These are phyloP conservation scores for Oropetium thomaeum DNA, from an alignment of 176 grass and related monocot genomes.

Conservation along the genomic window DNA sequence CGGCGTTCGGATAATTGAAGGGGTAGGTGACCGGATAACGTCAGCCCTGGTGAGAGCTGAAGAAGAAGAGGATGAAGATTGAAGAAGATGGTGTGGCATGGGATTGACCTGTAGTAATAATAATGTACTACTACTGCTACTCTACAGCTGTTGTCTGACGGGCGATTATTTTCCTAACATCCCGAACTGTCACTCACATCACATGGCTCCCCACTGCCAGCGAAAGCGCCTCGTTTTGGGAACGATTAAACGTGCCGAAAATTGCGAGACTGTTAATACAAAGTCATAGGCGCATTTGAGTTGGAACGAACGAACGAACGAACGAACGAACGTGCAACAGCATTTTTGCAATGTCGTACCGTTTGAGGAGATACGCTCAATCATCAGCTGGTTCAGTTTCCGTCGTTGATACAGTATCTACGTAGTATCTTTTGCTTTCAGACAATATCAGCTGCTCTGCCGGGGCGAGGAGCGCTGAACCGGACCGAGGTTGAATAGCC, in stretches of 20 bases:
- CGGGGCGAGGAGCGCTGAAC: not conserved
- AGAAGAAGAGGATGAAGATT: not conserved
- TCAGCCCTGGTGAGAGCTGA: constrained; percentile 1
- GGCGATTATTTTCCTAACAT: not conserved
- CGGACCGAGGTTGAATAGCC: not conserved
- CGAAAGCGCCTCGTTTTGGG: not conserved
- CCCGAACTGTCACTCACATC: not conserved
- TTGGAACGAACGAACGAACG: too few species aligned
- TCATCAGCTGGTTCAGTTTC: too few species aligned
- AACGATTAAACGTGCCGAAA: not conserved
- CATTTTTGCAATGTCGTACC: too few species aligned
- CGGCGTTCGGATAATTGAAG: constrained; percentile 15
- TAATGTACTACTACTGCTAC: too few species aligned
- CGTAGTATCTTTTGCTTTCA: not conserved
- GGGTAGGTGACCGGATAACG: constrained; percentile 27
- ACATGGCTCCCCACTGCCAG: not conserved
- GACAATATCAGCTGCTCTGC: not conserved
- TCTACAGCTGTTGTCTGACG: not conserved
- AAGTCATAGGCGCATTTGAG: not conserved
- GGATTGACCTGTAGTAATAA: not conserved
- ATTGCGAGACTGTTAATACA: not conserved
- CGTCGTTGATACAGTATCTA: too few species aligned
- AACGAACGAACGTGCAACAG: too few species aligned
- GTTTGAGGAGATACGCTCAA: too few species aligned
- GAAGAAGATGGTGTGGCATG: not conserved